Conservation (phyloP, 148 eudicot species). For the Pouteria glomerata region DNA sequence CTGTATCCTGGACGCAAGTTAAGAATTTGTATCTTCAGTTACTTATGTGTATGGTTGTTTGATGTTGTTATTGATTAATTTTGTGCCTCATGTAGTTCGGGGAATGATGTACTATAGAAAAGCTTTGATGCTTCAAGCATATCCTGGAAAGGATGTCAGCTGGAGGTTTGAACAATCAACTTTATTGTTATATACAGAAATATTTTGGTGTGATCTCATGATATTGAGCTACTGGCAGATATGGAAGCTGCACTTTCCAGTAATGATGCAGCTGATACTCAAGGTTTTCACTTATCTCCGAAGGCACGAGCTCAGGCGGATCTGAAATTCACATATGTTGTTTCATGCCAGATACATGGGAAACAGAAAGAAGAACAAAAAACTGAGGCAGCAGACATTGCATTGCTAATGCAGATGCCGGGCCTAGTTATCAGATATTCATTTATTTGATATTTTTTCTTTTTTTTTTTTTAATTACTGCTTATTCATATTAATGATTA, state of each 20-base stretch:
- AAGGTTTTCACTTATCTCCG: slow-evolving; percentile 89
- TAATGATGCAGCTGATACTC: slow-evolving; percentile 48
- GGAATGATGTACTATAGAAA: slow-evolving; percentile 99
- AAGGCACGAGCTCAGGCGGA: slow-evolving; percentile 97
- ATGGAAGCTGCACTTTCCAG: slow-evolving; percentile 49
- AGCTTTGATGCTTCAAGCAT: slow-evolving; percentile 91
- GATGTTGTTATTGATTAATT: background rate
- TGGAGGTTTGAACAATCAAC: slow-evolving; percentile 50
- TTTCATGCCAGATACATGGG: slow-evolving; percentile 97
- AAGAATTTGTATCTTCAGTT: no score
- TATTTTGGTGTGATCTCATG: slow-evolving; percentile 10
- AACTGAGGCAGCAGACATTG: slow-evolving; percentile 96
- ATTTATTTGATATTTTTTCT: background rate
- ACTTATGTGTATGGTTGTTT: background rate
- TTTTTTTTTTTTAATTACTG: background rate
- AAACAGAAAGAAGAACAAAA: slow-evolving; percentile 94
- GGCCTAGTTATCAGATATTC: slow-evolving; percentile 21
- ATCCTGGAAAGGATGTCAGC: slow-evolving; percentile 66
- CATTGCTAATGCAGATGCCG: slow-evolving; percentile 96
- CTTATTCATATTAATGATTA: background rate
- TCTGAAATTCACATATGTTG: slow-evolving; percentile 93
- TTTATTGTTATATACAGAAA: background rate
- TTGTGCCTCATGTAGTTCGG: slow-evolving; percentile 71
- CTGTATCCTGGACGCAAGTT: no score
- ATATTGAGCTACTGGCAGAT: slow-evolving; percentile 36